Base-by-base conservation (phyloP, 2,329 filamentous ascomycete species). In the Aureobasidium musti region DNA sequence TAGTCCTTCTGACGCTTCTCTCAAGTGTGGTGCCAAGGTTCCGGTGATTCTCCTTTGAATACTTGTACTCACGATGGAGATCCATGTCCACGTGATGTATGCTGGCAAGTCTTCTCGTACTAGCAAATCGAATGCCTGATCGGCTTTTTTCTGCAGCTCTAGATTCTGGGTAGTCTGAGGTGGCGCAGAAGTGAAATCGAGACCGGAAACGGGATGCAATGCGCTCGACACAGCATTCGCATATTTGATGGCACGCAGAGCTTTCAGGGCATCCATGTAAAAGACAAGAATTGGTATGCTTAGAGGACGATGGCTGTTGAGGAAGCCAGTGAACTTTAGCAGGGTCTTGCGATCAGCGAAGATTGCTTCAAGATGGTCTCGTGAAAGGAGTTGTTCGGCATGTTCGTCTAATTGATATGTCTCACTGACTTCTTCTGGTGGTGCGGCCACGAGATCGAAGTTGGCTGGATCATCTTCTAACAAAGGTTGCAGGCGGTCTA, bases 251-350 rank as follows among this genome's bases (percentile, higher is more conserved):
- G 90, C 89, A 70, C 86, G 85, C 14, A 91, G 76, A 0, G 89
- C 89, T 73, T 92, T 93, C 67, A 87, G 76, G 0, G 88, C 84
- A 71, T 91, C 88, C 1, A 92, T 81, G 70, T 91, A 91, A 78
- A 91, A 91, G 30, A 87, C 84, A 17, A 92, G 77, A 8, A 90
- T 78, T 0, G 88, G 84, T 2, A 91, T 80, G 0, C 89, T 91
- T 23, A 83, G 78, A 5, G 87, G 86, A 52, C 88, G 82, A 52
- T 83, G 80, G 5, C 80, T 75, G 67, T 84, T 84, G 2, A 92
- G 79, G 71, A 90, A 93, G 2, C 85, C 82, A 1, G 86, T 89
- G 74, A 92, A 92, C 52, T 82, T 83, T 61, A 87, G 80, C 17
- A 91, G 79, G 26, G 88, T 82, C 7, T 83, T 78, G 0, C 87